Conservation (phyloP, 495 filamentous ascomycete genomes). For the Cetradonia linearis region DNA sequence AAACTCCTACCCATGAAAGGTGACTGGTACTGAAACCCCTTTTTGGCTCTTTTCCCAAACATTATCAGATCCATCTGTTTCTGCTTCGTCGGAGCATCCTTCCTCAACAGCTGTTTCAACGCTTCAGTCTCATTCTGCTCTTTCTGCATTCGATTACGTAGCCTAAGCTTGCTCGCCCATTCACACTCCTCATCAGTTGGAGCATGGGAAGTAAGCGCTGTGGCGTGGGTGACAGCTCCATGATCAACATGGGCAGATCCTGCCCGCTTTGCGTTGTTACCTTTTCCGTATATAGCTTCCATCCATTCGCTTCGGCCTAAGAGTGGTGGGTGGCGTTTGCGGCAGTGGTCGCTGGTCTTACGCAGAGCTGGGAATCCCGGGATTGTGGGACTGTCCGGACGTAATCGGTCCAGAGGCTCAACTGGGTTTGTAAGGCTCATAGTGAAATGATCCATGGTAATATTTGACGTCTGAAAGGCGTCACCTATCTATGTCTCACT, state of each 20-base stretch:
- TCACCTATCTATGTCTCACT: background rate
- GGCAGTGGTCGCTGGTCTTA: background rate
- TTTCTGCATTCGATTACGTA: background rate
- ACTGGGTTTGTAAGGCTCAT: background rate
- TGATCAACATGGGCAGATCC: too few relatives aligned
- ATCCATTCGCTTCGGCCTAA: background rate
- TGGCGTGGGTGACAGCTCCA: background rate
- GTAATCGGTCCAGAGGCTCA: background rate
- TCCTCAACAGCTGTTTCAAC: background rate
- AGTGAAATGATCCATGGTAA: background rate
- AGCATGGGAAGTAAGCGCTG: background rate
- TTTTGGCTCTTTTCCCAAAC: background rate
- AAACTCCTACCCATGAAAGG: background rate
- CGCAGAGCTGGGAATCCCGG: background rate
- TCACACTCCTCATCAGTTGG: background rate
- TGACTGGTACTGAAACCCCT: background rate
- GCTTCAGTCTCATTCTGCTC: background rate
- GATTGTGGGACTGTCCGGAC: background rate
- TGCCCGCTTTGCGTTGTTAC: background rate
- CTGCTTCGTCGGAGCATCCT: background rate
- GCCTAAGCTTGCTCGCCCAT: background rate
- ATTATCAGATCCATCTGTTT: background rate
- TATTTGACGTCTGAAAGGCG: background rate
- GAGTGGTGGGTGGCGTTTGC: background rate
- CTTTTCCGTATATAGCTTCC: background rate